A percentile compares a stretch with the other conserved stretches of the same genome.
Evolutionary conservation across 2,329 filamentous ascomycete genomes (phyloP).

Genomic region (Diplodia sapinea): DNA sequence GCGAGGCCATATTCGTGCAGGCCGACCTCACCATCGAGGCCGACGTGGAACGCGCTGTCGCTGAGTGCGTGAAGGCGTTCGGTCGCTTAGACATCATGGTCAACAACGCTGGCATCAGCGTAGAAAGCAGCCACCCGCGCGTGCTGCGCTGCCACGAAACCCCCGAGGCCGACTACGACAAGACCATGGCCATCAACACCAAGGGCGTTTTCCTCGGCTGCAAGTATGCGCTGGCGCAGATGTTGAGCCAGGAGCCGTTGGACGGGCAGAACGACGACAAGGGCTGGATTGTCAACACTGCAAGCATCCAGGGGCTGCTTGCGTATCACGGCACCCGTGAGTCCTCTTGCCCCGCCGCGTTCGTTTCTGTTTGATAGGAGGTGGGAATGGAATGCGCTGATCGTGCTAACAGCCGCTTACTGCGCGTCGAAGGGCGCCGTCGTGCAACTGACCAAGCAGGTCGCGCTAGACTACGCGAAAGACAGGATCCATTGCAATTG

Average conservation of each 20-base stretch:
- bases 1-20: conserved; percentile 39
- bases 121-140: conserved; percentile 39
- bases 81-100: conserved; percentile 46
- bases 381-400: not conserved
- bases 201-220: conserved; percentile 49
- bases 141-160: conserved; percentile 41
- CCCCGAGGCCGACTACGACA: conserved; percentile 45
- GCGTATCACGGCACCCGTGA: conserved; percentile 40
- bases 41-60: conserved; percentile 39
- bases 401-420: conserved; percentile 45
- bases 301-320: conserved; percentile 45
- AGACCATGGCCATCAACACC: conserved; percentile 46
- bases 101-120: conserved; percentile 47
- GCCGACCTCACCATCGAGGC: conserved; percentile 42
- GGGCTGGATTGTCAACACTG: conserved; percentile 50
- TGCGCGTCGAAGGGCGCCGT: conserved; percentile 57
- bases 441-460: conserved; percentile 53
- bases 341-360: conserved; percentile 25
- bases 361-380: not conserved
- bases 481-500: conserved; percentile 52
- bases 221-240: conserved; percentile 47
- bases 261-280: conserved; percentile 37
- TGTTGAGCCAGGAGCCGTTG: conserved; percentile 45
- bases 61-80: conserved; percentile 39
- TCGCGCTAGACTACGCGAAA: conserved; percentile 53